These are phyloP conservation scores for Cercophora newfieldiana DNA, from an alignment of 495 filamentous ascomycete species.

Conservation along the genomic window DNA sequence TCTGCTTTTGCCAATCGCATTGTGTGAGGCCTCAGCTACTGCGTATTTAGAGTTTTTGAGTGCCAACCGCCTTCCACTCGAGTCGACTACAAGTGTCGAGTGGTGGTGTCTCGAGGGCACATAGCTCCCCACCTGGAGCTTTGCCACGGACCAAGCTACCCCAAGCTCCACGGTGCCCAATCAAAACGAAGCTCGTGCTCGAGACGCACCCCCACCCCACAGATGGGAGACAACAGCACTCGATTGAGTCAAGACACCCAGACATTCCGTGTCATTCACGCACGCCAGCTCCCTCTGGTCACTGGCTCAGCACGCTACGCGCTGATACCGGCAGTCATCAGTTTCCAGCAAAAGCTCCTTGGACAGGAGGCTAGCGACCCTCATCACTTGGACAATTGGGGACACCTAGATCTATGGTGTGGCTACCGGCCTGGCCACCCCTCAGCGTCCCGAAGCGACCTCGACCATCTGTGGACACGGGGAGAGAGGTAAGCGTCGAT, in stretches of 20 bases:
- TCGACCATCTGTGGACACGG: background rate
- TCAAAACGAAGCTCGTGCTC: background rate
- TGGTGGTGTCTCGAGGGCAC: background rate
- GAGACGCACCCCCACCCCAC: conserved; percentile 25
- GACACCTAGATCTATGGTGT: background rate
- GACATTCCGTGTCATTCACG: conserved; percentile 23
- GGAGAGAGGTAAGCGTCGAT: background rate
- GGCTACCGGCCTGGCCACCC: background rate
- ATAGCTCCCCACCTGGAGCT: background rate
- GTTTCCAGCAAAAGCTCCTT: background rate
- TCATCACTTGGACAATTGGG: background rate
- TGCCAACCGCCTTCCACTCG: too few species aligned
- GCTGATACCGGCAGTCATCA: background rate
- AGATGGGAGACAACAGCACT: conserved; percentile 21
- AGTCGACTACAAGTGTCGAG: background rate
- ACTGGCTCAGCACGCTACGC: background rate
- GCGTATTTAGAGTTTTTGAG: too few species aligned
- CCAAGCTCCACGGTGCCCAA: background rate
- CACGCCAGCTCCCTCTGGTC: background rate
- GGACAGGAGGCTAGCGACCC: background rate
- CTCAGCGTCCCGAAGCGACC: background rate
- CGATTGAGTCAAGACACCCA: conserved; percentile 31
- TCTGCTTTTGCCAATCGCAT: too few species aligned
- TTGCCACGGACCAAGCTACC: background rate
- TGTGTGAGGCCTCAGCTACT: too few species aligned